Evolutionary conservation across 148 eudicot genomes (phyloP).

Genomic region (Camellia granthamiana): DNA sequence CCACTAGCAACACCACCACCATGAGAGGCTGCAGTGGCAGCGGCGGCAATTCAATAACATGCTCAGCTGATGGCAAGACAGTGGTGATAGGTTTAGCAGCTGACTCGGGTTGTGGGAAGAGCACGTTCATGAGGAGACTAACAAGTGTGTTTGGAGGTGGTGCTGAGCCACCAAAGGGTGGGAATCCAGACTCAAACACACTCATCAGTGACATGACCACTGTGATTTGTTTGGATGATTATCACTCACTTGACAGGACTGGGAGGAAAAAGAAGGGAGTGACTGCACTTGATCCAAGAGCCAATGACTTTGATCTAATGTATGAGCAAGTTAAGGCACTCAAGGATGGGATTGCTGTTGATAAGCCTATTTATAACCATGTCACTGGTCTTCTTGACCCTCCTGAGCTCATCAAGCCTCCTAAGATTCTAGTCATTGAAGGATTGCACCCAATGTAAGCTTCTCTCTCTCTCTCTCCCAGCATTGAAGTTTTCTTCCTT

Average conservation of each 20-base stretch:
- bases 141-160: constrained; percentile 98
- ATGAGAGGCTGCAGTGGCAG: neutral
- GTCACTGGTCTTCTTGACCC: constrained; percentile 87
- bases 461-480: neutral
- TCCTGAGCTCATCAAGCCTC: constrained; percentile 90
- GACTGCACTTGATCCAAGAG: constrained; percentile 91
- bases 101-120: constrained; percentile 96
- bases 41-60: constrained; percentile 32
- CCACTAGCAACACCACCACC: constrained; percentile 24
- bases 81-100: constrained; percentile 92
- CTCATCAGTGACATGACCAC: constrained; percentile 89
- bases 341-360: constrained; percentile 64
- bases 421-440: constrained; percentile 95
- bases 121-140: constrained; percentile 92
- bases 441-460: constrained; percentile 99
- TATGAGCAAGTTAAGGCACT: constrained; percentile 94
- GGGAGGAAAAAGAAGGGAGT: constrained; percentile 93
- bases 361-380: constrained; percentile 95
- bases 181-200: constrained; percentile 94
- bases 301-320: constrained; percentile 93
- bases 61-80: constrained; percentile 56
- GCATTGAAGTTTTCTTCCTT: neutral
- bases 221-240: constrained; percentile 90
- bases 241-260: constrained; percentile 81
- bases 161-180: constrained; percentile 89